Conservation (phyloP, 2,329 filamentous ascomycete species). For the Aaosphaeria arxii region DNA sequence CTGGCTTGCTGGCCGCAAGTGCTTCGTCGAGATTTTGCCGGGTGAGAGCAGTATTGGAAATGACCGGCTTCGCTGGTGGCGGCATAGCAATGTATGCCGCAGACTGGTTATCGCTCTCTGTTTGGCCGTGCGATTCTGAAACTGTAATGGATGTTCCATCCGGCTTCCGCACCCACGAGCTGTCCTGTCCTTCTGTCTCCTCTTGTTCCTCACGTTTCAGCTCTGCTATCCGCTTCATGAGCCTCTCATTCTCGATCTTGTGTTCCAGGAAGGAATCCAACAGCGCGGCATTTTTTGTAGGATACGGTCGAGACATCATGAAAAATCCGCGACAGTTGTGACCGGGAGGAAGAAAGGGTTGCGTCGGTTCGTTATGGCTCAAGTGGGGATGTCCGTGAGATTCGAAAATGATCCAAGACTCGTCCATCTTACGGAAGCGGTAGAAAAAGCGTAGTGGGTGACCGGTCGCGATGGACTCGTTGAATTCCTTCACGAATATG, state of each 20-base stretch:
- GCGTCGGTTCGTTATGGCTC: slow-evolving; percentile 60
- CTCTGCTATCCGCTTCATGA: slow-evolving; percentile 80
- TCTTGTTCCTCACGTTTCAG: slow-evolving; percentile 82
- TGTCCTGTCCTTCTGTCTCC: slow-evolving; percentile 65
- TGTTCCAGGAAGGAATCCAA: slow-evolving; percentile 94
- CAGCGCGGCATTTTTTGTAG: slow-evolving; percentile 78
- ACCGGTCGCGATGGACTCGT: slow-evolving; percentile 82
- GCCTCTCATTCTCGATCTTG: slow-evolving; percentile 91
- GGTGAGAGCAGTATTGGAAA: slow-evolving; percentile 68
- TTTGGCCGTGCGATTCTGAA: slow-evolving; percentile 37
- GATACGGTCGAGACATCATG: slow-evolving; percentile 88
- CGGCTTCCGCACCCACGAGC: slow-evolving; percentile 58
- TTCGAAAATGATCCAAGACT: slow-evolving; percentile 77
- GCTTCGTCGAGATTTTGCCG: slow-evolving; percentile 76
- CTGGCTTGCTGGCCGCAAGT: slow-evolving; percentile 61
- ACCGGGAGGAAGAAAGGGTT: slow-evolving; percentile 58
- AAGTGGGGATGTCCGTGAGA: slow-evolving; percentile 91
- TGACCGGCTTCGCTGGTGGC: slow-evolving; percentile 61
- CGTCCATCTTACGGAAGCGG: slow-evolving; percentile 73
- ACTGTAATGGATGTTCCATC: slow-evolving; percentile 53
- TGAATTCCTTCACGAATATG: slow-evolving; percentile 82
- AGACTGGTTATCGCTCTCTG: slow-evolving; percentile 35
- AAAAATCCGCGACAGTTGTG: slow-evolving; percentile 77
- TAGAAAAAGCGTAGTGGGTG: slow-evolving; percentile 81
- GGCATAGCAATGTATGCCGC: slow-evolving; percentile 57